phyloP scores from a whole-genome alignment of 352 stramenopile species.

The Blastocystis sp. region DNA sequence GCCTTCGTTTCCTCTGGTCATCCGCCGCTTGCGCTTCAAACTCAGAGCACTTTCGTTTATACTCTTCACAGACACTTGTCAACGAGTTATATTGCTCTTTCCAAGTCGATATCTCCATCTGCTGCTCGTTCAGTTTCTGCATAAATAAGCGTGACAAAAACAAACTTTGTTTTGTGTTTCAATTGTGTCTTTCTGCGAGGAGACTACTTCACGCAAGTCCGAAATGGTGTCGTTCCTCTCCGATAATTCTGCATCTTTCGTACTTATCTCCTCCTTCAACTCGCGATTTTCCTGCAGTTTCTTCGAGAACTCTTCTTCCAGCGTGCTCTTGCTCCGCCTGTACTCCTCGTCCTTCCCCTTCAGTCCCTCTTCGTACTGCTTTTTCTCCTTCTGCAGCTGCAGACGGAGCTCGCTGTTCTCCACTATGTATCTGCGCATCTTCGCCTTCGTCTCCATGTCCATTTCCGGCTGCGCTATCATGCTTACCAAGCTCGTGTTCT shows the following conservation, averaged over 20 bases:
- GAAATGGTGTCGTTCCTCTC: not conserved
- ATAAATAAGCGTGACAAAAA: not conserved
- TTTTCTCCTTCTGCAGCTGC: not conserved
- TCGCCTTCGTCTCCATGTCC: not conserved
- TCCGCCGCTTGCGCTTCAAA: not conserved
- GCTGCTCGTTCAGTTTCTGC: not conserved
- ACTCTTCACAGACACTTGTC: not conserved
- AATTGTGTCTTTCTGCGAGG: not conserved
- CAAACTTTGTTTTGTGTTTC: not conserved
- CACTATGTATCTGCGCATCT: conserved; percentile 1
- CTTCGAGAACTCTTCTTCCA: not conserved
- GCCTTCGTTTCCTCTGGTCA: not conserved
- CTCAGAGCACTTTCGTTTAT: not conserved
- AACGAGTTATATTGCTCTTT: not conserved
- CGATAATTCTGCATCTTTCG: not conserved
- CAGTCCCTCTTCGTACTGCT: not conserved
- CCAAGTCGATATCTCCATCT: not conserved
- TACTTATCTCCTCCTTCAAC: not conserved
- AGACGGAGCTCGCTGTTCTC: conserved; percentile 21
- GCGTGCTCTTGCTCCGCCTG: not conserved
- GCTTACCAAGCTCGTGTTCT: not conserved
- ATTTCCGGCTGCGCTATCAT: not conserved
- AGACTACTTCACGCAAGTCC: conserved; percentile 25
- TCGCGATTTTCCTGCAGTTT: not conserved
- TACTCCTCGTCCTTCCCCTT: conserved; percentile 39